Evolutionary conservation across 2,329 filamentous ascomycete genomes (phyloP).

Genomic region (Apiospora koreana): DNA sequence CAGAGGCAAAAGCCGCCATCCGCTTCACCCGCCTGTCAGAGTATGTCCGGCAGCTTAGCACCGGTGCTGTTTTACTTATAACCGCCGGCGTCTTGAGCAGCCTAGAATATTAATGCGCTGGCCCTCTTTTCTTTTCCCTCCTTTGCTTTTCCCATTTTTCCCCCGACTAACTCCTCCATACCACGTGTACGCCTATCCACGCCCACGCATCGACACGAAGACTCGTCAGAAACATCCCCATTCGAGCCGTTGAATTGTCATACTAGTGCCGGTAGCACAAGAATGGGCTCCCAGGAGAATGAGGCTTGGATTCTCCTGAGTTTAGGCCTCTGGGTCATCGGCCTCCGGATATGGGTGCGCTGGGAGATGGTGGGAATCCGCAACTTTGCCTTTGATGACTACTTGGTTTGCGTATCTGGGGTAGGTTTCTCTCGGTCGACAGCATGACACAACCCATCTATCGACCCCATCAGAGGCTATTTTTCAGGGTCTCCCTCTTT

Average conservation of each 20-base stretch:
- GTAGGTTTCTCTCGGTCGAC: conserved; percentile 16
- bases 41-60: not conserved
- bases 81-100: not conserved
- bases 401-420: conserved; percentile 24
- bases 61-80: not conserved
- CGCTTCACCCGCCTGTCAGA: not conserved
- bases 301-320: conserved; percentile 13
- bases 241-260: not conserved
- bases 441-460: not conserved
- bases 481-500: not conserved
- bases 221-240: not conserved
- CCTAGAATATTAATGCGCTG: not conserved
- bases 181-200: not conserved
- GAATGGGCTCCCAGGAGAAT: not conserved
- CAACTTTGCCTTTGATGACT: conserved; percentile 25
- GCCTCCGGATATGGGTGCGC: conserved; percentile 20
- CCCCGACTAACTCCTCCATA: not conserved
- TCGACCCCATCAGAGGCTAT: too few species aligned
- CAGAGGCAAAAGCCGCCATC: not conserved
- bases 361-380: conserved; percentile 21
- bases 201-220: not conserved
- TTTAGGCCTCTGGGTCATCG: conserved; percentile 20
- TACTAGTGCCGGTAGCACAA: not conserved
- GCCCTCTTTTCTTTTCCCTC: not conserved
- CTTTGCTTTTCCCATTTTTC: not conserved